phyloP scores from a whole-genome alignment of 176 grass and related monocot species.

The Luzula sylvatica region DNA sequence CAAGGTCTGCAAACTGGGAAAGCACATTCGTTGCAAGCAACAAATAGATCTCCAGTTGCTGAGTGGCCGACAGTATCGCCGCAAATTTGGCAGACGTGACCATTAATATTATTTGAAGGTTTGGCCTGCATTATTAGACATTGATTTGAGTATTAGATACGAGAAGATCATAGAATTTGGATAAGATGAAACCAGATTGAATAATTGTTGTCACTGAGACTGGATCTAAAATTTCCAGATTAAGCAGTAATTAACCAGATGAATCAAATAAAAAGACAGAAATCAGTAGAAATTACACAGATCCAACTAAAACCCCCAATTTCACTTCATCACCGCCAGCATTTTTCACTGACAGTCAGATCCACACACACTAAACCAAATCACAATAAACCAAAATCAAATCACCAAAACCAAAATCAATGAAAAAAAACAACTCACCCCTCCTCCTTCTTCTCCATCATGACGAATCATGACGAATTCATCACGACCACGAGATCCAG shows the following conservation, averaged over 20 bases:
- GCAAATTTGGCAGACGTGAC: slow-evolving; percentile 91
- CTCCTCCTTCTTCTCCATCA: slow-evolving; percentile 49
- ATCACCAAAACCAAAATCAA: neutral
- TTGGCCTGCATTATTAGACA: slow-evolving; percentile 53
- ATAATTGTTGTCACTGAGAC: slow-evolving; percentile 9
- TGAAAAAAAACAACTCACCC: slow-evolving; percentile 18
- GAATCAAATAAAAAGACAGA: neutral
- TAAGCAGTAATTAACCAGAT: no score
- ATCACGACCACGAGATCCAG: slow-evolving; percentile 51
- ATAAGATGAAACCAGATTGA: neutral
- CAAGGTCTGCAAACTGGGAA: slow-evolving; percentile 98
- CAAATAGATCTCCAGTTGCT: slow-evolving; percentile 70
- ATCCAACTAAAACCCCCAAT: neutral
- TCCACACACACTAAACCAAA: neutral
- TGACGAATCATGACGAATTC: slow-evolving; percentile 61
- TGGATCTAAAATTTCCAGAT: slow-evolving; percentile 9
- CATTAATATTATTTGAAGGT: slow-evolving; percentile 33
- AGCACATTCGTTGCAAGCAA: slow-evolving; percentile 98
- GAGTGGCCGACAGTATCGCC: slow-evolving; percentile 69
- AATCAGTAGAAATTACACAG: slow-evolving; percentile 8
- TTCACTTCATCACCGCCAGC: neutral
- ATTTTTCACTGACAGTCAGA: neutral
- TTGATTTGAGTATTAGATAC: neutral
- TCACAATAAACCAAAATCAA: neutral
- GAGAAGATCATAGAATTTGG: neutral